A percentile compares a stretch with the other conserved stretches of the same genome.
phyloP scores from a whole-genome alignment of 305 asterid genomes.

The Plantago rigida region DNA sequence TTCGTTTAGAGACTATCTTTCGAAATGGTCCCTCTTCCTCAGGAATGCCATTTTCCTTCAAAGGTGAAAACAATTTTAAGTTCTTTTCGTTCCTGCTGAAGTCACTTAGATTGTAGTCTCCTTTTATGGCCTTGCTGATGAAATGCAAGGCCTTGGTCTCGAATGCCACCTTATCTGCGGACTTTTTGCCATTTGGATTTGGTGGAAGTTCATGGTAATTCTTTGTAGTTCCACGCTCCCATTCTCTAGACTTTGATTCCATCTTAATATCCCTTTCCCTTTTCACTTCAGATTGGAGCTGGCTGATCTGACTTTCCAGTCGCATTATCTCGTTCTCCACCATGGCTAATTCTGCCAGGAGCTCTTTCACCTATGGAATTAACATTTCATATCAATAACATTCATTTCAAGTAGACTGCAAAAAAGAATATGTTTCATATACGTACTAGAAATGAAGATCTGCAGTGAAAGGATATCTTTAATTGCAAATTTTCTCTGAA shows the following conservation, averaged over 20 bases:
- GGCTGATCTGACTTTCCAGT: constrained; percentile 55
- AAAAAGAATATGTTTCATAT: background rate
- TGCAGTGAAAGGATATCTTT: background rate
- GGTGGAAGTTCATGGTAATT: constrained; percentile 31
- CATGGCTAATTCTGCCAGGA: constrained; percentile 53
- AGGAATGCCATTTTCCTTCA: constrained; percentile 28
- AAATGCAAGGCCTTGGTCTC: constrained; percentile 73
- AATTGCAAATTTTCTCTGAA: background rate
- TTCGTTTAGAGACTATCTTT: constrained; percentile 37
- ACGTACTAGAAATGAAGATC: background rate
- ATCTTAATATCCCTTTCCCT: constrained; percentile 36
- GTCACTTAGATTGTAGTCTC: constrained; percentile 54
- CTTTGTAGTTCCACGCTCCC: constrained; percentile 24
- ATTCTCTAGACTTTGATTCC: constrained; percentile 29
- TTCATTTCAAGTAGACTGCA: background rate
- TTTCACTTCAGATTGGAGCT: constrained; percentile 43
- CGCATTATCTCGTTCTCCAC: constrained; percentile 65
- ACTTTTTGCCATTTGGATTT: constrained; percentile 26
- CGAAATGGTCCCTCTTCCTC: constrained; percentile 34
- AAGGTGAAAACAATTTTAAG: constrained; percentile 20
- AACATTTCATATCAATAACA: background rate
- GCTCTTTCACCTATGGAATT: constrained; percentile 53
- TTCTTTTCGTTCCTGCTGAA: constrained; percentile 37
- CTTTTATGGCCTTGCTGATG: constrained; percentile 77
- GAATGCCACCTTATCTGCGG: constrained; percentile 40